Evolutionary conservation across 768 basidiomycete genomes (phyloP).

Genomic region (Russula sp.): DNA sequence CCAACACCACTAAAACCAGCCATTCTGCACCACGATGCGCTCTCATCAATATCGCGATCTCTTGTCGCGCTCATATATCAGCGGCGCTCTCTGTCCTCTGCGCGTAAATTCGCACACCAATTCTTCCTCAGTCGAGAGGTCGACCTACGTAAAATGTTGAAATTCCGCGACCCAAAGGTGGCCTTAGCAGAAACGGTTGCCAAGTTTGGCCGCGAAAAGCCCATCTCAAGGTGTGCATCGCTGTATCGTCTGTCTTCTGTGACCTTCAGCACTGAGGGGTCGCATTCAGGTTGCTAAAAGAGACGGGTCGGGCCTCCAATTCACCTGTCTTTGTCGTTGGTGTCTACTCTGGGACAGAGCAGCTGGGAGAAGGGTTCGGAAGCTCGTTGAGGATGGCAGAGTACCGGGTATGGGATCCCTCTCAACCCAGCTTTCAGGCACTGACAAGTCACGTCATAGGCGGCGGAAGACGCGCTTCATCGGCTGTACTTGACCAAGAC

Average conservation of each 20-base stretch:
- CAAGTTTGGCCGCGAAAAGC: slow-evolving; percentile 57
- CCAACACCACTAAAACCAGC: slow-evolving; percentile 40
- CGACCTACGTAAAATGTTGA: slow-evolving; percentile 72
- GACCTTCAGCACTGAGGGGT: slow-evolving; percentile 1
- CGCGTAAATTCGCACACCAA: slow-evolving; percentile 83
- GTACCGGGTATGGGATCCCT: slow-evolving; percentile 51
- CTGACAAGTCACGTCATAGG: slow-evolving; percentile 35
- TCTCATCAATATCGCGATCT: slow-evolving; percentile 81
- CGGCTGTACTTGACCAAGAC: slow-evolving; percentile 76
- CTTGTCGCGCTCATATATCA: slow-evolving; percentile 86
- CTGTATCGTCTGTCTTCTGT: neutral
- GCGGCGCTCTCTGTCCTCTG: slow-evolving; percentile 73
- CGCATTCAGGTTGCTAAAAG: slow-evolving; percentile 65
- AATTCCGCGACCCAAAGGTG: slow-evolving; percentile 76
- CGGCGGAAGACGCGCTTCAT: slow-evolving; percentile 79
- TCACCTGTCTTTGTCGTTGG: slow-evolving; percentile 96
- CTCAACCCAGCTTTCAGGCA: neutral
- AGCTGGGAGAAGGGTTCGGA: slow-evolving; percentile 94
- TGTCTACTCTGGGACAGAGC: slow-evolving; percentile 72
- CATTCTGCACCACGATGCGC: slow-evolving; percentile 74
- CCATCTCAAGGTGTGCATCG: slow-evolving; percentile 55
- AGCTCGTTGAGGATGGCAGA: slow-evolving; percentile 92
- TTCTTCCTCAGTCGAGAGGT: slow-evolving; percentile 84
- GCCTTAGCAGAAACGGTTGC: slow-evolving; percentile 65
- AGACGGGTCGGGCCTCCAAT: slow-evolving; percentile 86